A percentile compares a stretch with the other conserved stretches of the same genome.
phyloP scores from a whole-genome alignment of 163 green algal species.

The Prototheca stagnorum region DNA sequence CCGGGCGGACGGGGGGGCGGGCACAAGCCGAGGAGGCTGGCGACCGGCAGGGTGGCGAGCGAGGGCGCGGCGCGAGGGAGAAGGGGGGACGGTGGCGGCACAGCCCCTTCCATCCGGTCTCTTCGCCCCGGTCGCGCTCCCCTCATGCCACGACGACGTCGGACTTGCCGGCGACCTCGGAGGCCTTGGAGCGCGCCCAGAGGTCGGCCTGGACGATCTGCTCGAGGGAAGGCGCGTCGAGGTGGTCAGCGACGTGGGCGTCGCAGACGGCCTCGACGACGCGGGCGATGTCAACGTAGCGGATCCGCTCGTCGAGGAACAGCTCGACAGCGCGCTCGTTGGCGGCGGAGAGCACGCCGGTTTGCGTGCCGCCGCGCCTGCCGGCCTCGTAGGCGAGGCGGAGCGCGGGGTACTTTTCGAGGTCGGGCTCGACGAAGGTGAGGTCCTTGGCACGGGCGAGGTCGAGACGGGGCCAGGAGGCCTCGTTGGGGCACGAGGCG shows the following conservation, averaged over 20 bases:
- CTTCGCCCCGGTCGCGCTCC: neutral
- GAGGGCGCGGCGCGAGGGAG: no score
- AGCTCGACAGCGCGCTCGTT: slow-evolving; percentile 94
- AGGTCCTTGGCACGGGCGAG: slow-evolving; percentile 87
- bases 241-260: slow-evolving; percentile 50
- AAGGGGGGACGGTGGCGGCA: no score
- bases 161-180: slow-evolving; percentile 24
- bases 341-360: slow-evolving; percentile 83
- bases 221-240: slow-evolving; percentile 44
- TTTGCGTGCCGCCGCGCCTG: slow-evolving; percentile 88
- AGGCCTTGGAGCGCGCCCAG: slow-evolving; percentile 59
- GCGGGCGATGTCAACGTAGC: slow-evolving; percentile 86
- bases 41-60: no score
- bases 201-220: slow-evolving; percentile 71
- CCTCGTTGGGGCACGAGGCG: slow-evolving; percentile 58
- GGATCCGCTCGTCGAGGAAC: slow-evolving; percentile 86
- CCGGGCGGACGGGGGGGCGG: no score
- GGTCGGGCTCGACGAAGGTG: slow-evolving; percentile 74
- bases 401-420: slow-evolving; percentile 91
- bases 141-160: no score
- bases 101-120: no score
- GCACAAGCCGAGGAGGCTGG: no score
- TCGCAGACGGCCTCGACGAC: slow-evolving; percentile 84
- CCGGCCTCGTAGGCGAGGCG: slow-evolving; percentile 86
- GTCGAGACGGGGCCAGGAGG: slow-evolving; percentile 90